phyloP scores from a whole-genome alignment of 176 grass and related monocot species.

The sorghum (Sorghum bicolor) region Sorghum_bicolor_NCBIv3 NC_012872.2:69597001-69597500 shows the following conservation, averaged over 20 bases:
- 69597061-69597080: conserved; percentile 75
- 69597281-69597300: background rate
- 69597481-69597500: conserved; percentile 69
- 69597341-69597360: background rate
- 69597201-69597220: conserved; percentile 1
- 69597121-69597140: background rate
- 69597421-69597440: conserved; percentile 88
- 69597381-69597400: background rate
- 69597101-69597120: background rate
- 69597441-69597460: conserved; percentile 71
- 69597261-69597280: conserved; percentile 57
- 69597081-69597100: background rate
- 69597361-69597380: background rate
- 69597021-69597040: conserved; percentile 94
- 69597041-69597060: conserved; percentile 89
- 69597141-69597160: background rate
- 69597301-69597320: background rate
- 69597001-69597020: conserved; percentile 27
- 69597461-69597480: conserved; percentile 90
- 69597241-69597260: conserved; percentile 95
- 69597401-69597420: conserved; percentile 74
- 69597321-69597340: background rate
- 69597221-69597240: conserved; percentile 93
- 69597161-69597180: background rate
- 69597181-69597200: background rate